Base-by-base conservation (phyloP, 2,329 filamentous ascomycete species). In the Capronia coronata region DNA sequence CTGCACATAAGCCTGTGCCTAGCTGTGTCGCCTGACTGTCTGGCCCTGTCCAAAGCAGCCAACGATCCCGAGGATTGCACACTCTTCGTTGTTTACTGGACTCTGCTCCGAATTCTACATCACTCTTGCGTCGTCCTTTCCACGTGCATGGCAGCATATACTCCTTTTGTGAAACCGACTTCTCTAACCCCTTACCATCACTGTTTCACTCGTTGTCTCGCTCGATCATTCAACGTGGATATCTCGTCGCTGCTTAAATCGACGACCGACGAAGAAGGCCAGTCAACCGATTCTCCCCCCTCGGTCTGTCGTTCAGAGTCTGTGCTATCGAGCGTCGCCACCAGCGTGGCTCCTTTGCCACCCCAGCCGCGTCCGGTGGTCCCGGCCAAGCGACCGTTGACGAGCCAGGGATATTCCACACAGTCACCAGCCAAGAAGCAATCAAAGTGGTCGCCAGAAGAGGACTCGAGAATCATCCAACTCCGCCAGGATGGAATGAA, bases 401-500 rank as follows among this genome's bases (percentile, higher is more conserved):
- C 65, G 46, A 61, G 62, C 35, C 57, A 62, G 50, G 67, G 69
- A 51, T 48, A 62, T 56, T 68, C 74, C 2, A 66, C 67, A 30
- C 73, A 73, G 60, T 85, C 83, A 30, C 87, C 87, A 16, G 86
- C 87, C 27, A 94, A 93, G 73, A 94, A 91, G 71, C 89, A 96
- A 68, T 94, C 87, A 65, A 97, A 97, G 69, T 97, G 93, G 93
- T 94, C 87, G 3, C 76, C 85, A 1, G 88, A 96, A 55, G 91
- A 97, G 67, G 89, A 97, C 68, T 81, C 86, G n/a, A 73, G 93
- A 42, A 95, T 95, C 61, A 95, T 96, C 62, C 87, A 94, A 67
- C 78, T 97, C 55, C 82, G 91, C 50, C 87, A 88, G 30, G 83
- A 83, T 61, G 87, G 87, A 7, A 95, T 96, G 88, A 97, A 97